Base-by-base conservation (phyloP, 169 alveolate species). In the Eimeria sp. region DNA sequence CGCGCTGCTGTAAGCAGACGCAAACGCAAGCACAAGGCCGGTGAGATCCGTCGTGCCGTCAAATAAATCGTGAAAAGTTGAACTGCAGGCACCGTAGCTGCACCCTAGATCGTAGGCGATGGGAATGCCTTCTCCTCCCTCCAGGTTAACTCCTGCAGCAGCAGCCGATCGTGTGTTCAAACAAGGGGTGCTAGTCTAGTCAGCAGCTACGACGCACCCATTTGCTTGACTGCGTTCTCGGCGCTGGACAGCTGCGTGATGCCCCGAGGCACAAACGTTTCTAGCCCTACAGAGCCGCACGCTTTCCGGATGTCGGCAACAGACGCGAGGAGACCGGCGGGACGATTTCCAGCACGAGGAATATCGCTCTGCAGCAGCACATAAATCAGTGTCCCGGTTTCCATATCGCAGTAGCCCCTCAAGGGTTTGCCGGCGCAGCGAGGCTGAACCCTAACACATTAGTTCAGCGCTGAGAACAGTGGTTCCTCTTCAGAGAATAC, bases 351-450 rank as follows among this genome's bases (percentile, higher is more conserved):
- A 40, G 95, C 83, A 54, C 97, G 96, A 40, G 97, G 95, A 16
- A 84, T 16, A 0, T 96, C 97, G 47, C 73, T 67, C 67, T 97
- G 97, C 83, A 97, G 95, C 98, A 98, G 96, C 5, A 98, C 82
- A 93, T 97, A 97, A 45, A 97, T 95, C 54, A 98, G 95, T 43
- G 98, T 97, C 72, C 98, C 97, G 9, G 98, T 96, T 65, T 96
- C 95, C 98, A 98, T 98, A 78, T 98, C 99, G 92, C 99, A 98
- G 97, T 98, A 98, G 61, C 97, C 99, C 49, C 99, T 94, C 80
- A 98, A 80, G 18, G 99, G 98, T 58, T 97, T 98, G 43, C 98
- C 96, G 18, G 99, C 94, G 86, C 99, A 98, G 73, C 97, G 95
- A 14, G 99, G 99, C 88, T 96, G 97, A 61, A 98, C 97, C 97